phyloP scores from a whole-genome alignment of 2,329 filamentous ascomycete species.

The Ploettnerulaceae sp. region DNA sequence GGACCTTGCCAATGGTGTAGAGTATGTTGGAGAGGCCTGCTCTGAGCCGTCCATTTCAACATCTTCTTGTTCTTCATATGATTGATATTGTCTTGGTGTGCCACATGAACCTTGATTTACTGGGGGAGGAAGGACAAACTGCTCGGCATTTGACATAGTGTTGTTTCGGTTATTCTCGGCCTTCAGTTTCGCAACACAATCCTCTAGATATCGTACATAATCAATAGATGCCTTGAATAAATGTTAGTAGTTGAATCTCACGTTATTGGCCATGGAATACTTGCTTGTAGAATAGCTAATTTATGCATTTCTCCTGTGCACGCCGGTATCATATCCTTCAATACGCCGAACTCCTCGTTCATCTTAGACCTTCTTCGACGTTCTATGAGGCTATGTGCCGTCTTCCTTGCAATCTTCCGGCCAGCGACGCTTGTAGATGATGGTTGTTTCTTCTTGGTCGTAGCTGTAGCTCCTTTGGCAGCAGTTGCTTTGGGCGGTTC shows the following conservation, averaged over 20 bases:
- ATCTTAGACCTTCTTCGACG: constrained; percentile 87
- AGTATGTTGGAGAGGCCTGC: constrained; percentile 44
- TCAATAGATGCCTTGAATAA: constrained; percentile 81
- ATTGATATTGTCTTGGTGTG: constrained; percentile 40
- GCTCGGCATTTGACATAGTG: constrained; percentile 18
- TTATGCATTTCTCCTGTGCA: constrained; percentile 99
- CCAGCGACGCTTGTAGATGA: constrained; percentile 76
- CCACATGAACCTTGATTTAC: constrained; percentile 21
- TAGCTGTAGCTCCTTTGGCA: constrained; percentile 19
- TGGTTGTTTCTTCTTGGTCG: constrained; percentile 69
- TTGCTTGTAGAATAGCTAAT: constrained; percentile 85
- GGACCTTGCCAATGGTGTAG: constrained; percentile 27
- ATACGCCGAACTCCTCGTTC: constrained; percentile 93
- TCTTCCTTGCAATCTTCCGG: constrained; percentile 93
- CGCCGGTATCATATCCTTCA: constrained; percentile 94
- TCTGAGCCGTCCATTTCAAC: constrained; percentile 59
- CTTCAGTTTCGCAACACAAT: constrained; percentile 79
- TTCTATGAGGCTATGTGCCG: constrained; percentile 93
- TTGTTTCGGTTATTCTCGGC: constrained; percentile 37
- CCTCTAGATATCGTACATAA: constrained; percentile 89
- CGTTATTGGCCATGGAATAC: constrained; percentile 25
- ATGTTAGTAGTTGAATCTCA: background rate
- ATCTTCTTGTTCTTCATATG: constrained; percentile 42
- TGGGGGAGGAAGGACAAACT: constrained; percentile 24
- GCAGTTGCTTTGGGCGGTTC: constrained; percentile 20